Evolutionary conservation across 805 yeast genomes (phyloP), one percentile per base, ranked within the genome.

Genomic region (Teunomyces kruisii): DNA sequence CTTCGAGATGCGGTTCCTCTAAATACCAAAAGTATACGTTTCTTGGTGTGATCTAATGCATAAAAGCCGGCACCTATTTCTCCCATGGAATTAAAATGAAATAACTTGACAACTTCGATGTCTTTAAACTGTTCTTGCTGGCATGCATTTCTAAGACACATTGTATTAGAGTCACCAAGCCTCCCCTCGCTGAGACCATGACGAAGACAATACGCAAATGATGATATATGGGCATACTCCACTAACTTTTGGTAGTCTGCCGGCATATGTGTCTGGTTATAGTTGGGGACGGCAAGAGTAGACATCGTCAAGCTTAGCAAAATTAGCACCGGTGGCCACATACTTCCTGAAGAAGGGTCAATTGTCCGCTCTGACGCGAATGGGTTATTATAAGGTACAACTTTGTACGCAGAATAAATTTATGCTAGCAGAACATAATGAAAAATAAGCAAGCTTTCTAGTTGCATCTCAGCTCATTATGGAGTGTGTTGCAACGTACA

Each of bases 1-100:
- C 74, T 70, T 12, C 71, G 58, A 7, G 83, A 73, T 1, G 81
- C 65, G 0, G 89, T 79, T 4, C 94, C 94, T 63, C 89, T 73
- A 52, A 81, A 83, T 0, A 71, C 78, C 33, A 83, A 59, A 15
- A 76, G 58, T 4, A 86, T 64, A 39, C 74, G 69, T 36, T 70
- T 57, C 15, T 59, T 55, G 2, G 51, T 50, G 48, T 72, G 74
- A 57, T 82, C 86, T 8, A 74, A 64, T 7, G 80, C 78, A 17
- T 79, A 68, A 53, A 64, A 74, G 0, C 86, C 88, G 3, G 82
- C 69, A 0, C 87, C 84, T 1, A 65, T 62, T 12, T 75, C 73
- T 16, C 75, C 73, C 48, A 69, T 55, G 10, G 67, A 65, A 41
- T 65, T 71, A 42, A 75, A 75, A 41, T 66, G 61, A 40, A 76